Evolutionary conservation across 352 stramenopile genomes (phyloP).

Genomic region (Pythium rishiriense): DNA sequence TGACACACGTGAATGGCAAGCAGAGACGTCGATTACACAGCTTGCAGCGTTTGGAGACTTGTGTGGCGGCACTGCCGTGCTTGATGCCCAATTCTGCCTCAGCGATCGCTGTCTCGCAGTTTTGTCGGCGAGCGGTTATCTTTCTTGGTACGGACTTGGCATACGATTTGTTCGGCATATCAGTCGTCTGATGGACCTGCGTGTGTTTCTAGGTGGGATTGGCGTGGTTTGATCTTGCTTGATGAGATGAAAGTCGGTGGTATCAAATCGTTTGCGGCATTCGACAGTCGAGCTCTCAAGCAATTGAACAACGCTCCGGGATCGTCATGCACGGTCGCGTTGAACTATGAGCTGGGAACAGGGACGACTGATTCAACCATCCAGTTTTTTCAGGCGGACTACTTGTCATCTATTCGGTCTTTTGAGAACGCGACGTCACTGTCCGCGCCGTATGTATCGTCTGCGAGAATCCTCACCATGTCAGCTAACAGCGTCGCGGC

Average conservation of each 20-base stretch:
- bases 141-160: conserved; percentile 18
- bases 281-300: neutral
- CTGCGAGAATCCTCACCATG: neutral
- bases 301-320: neutral
- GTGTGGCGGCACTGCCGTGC: conserved; percentile 9
- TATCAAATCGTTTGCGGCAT: conserved; percentile 1
- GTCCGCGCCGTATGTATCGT: neutral
- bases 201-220: conserved; percentile 29
- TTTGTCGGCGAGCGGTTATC: conserved; percentile 10
- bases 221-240: conserved; percentile 21
- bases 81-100: conserved; percentile 8
- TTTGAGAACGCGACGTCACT: neutral
- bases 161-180: neutral
- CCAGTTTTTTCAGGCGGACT: conserved; percentile 2
- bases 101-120: conserved; percentile 23
- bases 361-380: neutral
- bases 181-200: neutral
- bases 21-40: conserved; percentile 6
- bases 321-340: conserved; percentile 3
- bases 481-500: neutral
- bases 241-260: neutral
- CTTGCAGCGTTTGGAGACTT: conserved; percentile 9
- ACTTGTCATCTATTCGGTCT: neutral
- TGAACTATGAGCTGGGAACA: neutral
- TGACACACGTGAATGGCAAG: conserved; percentile 10